Evolutionary conservation across 768 basidiomycete species (phyloP), one percentile per base, ranked within the genome.

Genomic region (Boletus sp.): DNA sequence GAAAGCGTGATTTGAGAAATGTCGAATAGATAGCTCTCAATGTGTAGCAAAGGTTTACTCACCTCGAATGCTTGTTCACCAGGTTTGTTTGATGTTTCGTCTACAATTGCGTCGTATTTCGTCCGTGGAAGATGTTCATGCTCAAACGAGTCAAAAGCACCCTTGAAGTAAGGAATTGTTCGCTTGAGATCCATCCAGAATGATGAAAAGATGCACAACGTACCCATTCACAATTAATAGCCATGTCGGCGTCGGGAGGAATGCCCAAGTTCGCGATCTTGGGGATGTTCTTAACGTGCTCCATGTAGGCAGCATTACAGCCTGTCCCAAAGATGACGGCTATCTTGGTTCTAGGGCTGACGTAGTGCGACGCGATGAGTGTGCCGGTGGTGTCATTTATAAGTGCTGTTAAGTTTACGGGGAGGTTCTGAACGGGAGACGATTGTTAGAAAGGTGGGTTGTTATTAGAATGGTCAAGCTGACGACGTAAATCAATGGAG

Each of bases 341-440:
- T 64, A 98, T 95, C 70, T 90, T 91, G 39, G 96, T 95, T 64
- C 69, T 77, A 0, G 93, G 89, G 69, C 92, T 92, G 60, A 98
- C 94, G 64, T 99, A 99, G 75, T 91, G 87, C 1, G 95, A 97
- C 11, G 97, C 97, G 65, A 99, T 94, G 29, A 99, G 83, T 2
- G 96, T 96, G 29, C 97, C 97, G 4, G 97, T 99, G 0, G 97
- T 98, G 74, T 99, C 97, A 70, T 98, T 98, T 73, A 98, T 97
- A 28, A 98, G 76, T 2, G 95, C 93, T 9, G 87, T 88, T 32
- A 98, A 75, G 56, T 82, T 77, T 42, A 94, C 85, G 3, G 90
- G 92, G n/a, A 97, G 82, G 55, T 89, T 77, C 92, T 96, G 71
- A 20, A 40, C 2, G 7, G 14, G 18, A 7, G 2, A 15, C 30